Evolutionary conservation across 305 asterid species (phyloP).

Genomic region (Rubia peregrina): DNA sequence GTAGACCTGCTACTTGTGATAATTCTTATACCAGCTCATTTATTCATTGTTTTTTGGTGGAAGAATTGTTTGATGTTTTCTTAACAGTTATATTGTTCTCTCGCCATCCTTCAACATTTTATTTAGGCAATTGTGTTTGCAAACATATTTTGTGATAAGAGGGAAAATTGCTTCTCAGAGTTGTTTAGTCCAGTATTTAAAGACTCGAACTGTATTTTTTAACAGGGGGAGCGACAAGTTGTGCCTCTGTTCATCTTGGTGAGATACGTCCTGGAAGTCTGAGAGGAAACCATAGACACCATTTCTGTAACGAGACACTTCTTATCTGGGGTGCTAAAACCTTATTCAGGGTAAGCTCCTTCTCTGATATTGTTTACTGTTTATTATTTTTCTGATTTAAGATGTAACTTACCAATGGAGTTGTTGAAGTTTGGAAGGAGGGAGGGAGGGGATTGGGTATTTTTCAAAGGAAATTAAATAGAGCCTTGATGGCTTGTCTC

Average conservation of each 20-base stretch:
- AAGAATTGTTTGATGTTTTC: not conserved
- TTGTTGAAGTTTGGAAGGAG: not conserved
- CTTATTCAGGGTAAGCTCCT: slow-evolving; percentile 55
- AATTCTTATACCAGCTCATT: not conserved
- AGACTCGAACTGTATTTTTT: slow-evolving; percentile 13
- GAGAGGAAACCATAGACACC: slow-evolving; percentile 95
- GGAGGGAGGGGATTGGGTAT: not conserved
- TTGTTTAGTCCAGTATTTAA: not conserved
- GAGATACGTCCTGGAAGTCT: slow-evolving; percentile 67
- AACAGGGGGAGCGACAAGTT: slow-evolving; percentile 70
- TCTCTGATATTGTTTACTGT: not conserved
- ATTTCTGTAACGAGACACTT: slow-evolving; percentile 79
- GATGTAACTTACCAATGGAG: not conserved
- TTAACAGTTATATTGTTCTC: not conserved
- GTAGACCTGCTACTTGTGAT: not conserved
- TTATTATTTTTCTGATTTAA: not conserved
- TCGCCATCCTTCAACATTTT: not conserved
- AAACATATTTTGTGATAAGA: not conserved
- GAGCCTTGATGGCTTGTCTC: not conserved
- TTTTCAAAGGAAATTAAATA: not conserved
- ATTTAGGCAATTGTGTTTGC: not conserved
- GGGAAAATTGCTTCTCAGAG: not conserved
- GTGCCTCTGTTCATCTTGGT: slow-evolving; percentile 67
- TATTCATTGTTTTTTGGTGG: not conserved
- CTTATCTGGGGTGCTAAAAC: slow-evolving; percentile 96